Conservation (phyloP, 2,329 filamentous ascomycete species). For the Coniochaeta pulveracea region DNA sequence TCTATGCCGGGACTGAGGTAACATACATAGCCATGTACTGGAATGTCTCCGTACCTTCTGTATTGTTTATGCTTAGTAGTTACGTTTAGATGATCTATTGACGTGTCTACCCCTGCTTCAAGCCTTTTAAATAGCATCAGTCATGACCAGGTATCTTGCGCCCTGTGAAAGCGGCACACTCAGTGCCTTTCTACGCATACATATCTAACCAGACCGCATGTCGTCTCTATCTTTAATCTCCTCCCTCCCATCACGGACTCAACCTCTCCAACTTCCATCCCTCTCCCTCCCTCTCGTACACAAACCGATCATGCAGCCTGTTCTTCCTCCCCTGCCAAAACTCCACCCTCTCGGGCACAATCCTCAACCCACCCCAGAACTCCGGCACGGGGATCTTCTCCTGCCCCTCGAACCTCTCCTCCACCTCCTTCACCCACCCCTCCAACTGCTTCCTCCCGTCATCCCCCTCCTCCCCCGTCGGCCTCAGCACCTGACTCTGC, state of each 20-base stretch:
- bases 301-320: slow-evolving; percentile 86
- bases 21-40: too few species aligned
- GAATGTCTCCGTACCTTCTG: too few species aligned
- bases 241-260: slow-evolving; percentile 44
- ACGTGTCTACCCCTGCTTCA: too few species aligned
- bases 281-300: slow-evolving; percentile 54
- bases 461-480: slow-evolving; percentile 30
- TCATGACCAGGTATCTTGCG: too few species aligned
- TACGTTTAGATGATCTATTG: too few species aligned
- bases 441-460: slow-evolving; percentile 68
- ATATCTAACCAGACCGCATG: too few species aligned
- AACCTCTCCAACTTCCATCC: slow-evolving; percentile 60
- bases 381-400: slow-evolving; percentile 82
- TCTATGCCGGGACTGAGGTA: too few species aligned
- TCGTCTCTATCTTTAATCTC: too few species aligned
- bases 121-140: too few species aligned
- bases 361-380: slow-evolving; percentile 87
- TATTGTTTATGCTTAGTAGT: too few species aligned
- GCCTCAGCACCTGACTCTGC: slow-evolving; percentile 67
- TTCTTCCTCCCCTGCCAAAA: slow-evolving; percentile 94
- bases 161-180: too few species aligned
- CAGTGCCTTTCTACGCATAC: too few species aligned
- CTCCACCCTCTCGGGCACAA: slow-evolving; percentile 79
- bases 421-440: slow-evolving; percentile 62
- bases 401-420: slow-evolving; percentile 60